Base-by-base conservation (phyloP, 768 basidiomycete species). In the Tricholoma matsutake region DNA sequence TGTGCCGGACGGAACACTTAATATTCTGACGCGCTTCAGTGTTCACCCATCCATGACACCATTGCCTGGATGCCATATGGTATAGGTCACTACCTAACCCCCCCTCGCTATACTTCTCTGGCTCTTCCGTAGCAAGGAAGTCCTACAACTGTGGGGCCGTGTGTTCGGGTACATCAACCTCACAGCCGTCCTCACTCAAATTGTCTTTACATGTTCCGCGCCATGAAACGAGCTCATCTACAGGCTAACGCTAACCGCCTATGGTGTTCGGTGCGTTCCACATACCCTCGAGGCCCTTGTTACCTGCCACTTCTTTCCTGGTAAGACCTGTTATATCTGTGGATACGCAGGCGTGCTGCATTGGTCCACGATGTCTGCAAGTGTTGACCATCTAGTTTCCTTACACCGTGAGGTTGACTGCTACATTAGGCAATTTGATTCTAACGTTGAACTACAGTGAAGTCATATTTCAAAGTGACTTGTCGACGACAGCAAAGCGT, bases 351-450 rank as follows among this genome's bases (percentile, higher is more conserved):
- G 84, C 6, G 76, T 92, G 14, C 83, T 99, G 4, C 98, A 96
- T 73, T 99, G 97, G 97, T 88, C 92, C 9, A 98, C 96, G 22
- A 98, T 98, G 96, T 98, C n/a, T n/a, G n/a, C n/a, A n/a, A n/a
- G n/a, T n/a, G n/a, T n/a, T n/a, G n/a, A n/a, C n/a, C n/a, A n/a
- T n/a, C n/a, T n/a, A n/a, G n/a, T n/a, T n/a, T n/a, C n/a, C n/a
- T n/a, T n/a, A n/a, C n/a, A n/a, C n/a, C n/a, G n/a, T n/a, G n/a
- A n/a, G n/a, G n/a, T n/a, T n/a, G n/a, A n/a, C n/a, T n/a, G n/a
- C n/a, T n/a, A n/a, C n/a, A n/a, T n/a, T n/a, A n/a, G n/a, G n/a
- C n/a, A n/a, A n/a, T n/a, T n/a, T n/a, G n/a, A n/a, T n/a, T n/a
- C n/a, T n/a, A n/a, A n/a, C n/a, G n/a, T n/a, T n/a, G n/a, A n/a